These are phyloP conservation scores for Erythrophleum fordii DNA, from an alignment of 306 rosid genomes.

Conservation along the genomic window DNA sequence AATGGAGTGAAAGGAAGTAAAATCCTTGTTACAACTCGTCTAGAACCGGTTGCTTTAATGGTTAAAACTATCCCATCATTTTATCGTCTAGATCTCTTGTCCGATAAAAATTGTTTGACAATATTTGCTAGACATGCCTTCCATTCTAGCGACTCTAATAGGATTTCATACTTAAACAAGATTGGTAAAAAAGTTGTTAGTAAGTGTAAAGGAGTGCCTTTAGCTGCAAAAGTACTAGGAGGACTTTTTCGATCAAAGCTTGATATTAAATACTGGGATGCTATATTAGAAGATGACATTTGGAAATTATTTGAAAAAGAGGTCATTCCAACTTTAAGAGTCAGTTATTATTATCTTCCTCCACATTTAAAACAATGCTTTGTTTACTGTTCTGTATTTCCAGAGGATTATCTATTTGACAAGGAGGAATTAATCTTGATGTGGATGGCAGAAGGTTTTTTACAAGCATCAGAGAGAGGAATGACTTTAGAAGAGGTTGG, in stretches of 20 bases:
- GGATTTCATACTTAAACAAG: too few relatives aligned
- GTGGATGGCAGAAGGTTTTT: too few relatives aligned
- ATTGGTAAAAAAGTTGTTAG: too few relatives aligned
- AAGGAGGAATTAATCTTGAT: too few relatives aligned
- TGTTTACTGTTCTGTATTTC: background rate
- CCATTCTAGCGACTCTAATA: background rate
- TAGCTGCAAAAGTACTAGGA: slow-evolving; percentile 27
- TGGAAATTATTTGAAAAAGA: background rate
- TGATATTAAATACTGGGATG: slow-evolving; percentile 16
- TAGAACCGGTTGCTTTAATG: background rate
- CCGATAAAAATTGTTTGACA: background rate
- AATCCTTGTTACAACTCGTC: slow-evolving; percentile 37
- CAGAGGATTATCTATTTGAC: background rate
- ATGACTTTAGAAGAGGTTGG: too few relatives aligned
- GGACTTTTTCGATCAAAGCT: slow-evolving; percentile 22
- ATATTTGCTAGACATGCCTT: slow-evolving; percentile 31
- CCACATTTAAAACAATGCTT: slow-evolving; percentile 25
- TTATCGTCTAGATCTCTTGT: background rate
- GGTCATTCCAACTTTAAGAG: background rate
- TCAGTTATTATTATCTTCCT: background rate
- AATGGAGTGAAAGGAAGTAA: slow-evolving; percentile 16
- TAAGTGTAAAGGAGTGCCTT: too few relatives aligned
- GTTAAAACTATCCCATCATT: background rate
- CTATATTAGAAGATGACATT: background rate
- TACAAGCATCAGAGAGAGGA: too few relatives aligned